These are phyloP conservation scores for Gautieria morchelliformis DNA, from an alignment of 768 basidiomycete species.

Conservation along the genomic window DNA sequence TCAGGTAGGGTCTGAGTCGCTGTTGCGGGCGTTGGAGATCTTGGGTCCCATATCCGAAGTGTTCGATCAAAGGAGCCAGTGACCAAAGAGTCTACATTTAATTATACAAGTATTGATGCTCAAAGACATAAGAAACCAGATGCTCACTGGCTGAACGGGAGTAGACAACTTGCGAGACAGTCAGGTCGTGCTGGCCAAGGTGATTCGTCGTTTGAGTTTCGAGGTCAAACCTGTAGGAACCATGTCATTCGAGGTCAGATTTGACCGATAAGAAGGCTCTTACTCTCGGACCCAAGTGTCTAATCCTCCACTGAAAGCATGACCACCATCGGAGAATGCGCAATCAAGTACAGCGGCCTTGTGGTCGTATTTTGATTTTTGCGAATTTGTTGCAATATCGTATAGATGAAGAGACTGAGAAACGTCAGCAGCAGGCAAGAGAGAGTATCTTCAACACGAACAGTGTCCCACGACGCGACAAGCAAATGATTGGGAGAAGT, in stretches of 20 bases:
- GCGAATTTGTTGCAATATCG: slow-evolving; percentile 46
- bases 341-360: slow-evolving; percentile 84
- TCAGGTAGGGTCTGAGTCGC: slow-evolving; percentile 64
- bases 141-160: slow-evolving; percentile 53
- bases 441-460: slow-evolving; percentile 21
- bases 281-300: slow-evolving; percentile 80
- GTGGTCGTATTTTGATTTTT: slow-evolving; percentile 78
- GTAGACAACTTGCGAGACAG: slow-evolving; percentile 71
- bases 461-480: slow-evolving; percentile 87
- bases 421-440: slow-evolving; percentile 15
- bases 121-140: background rate
- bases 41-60: slow-evolving; percentile 80
- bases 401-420: slow-evolving; percentile 52
- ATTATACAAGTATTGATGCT: background rate
- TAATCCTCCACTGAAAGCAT: slow-evolving; percentile 79
- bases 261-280: slow-evolving; percentile 21
- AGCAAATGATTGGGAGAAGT: slow-evolving; percentile 68
- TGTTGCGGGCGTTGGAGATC: slow-evolving; percentile 46
- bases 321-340: slow-evolving; percentile 55
- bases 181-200: slow-evolving; percentile 73
- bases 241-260: background rate
- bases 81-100: slow-evolving; percentile 51
- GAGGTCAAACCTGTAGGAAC: slow-evolving; percentile 59
- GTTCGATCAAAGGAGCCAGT: slow-evolving; percentile 92
- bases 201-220: slow-evolving; percentile 59